phyloP scores from a whole-genome alignment of 331 rosid genomes.

The Rosa hybrid region DNA sequence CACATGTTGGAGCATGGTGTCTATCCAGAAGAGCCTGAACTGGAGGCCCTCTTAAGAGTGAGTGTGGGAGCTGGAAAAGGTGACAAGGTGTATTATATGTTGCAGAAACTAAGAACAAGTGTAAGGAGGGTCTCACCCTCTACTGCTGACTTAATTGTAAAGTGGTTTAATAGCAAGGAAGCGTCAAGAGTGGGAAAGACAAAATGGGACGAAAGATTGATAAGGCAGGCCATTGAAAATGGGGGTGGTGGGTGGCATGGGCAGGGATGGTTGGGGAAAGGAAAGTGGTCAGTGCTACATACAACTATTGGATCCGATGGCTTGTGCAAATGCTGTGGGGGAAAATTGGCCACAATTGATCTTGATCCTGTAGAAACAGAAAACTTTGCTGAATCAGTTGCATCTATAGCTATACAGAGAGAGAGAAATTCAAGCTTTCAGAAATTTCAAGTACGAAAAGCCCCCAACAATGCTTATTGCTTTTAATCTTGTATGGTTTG shows the following conservation, averaged over 20 bases:
- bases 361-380: conserved; percentile 91
- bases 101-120: conserved; percentile 70
- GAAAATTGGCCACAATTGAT: conserved; percentile 72
- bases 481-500: conserved; percentile 24
- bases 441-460: conserved; percentile 77
- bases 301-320: conserved; percentile 80
- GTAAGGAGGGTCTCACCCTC: conserved; percentile 63
- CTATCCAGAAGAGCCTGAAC: conserved; percentile 86
- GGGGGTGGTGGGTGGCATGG: conserved; percentile 99
- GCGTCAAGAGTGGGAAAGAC: conserved; percentile 78
- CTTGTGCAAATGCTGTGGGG: conserved; percentile 73
- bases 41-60: conserved; percentile 67
- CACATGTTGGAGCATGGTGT: conserved; percentile 89
- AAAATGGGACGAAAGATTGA: conserved; percentile 58
- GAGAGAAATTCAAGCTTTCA: conserved; percentile 75
- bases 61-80: conserved; percentile 54
- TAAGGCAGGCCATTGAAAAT: conserved; percentile 61
- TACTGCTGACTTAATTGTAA: conserved; percentile 59
- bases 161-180: conserved; percentile 67
- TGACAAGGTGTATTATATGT: conserved; percentile 75
- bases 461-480: conserved; percentile 16
- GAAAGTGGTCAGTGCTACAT: conserved; percentile 62
- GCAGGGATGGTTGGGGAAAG: conserved; percentile 90
- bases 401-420: conserved; percentile 66
- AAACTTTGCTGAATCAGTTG: conserved; percentile 81